Percentiles rank a stretch among this genome's conserved stretches.
These are phyloP conservation scores for Pythium sukuiense DNA, from an alignment of 352 stramenopile genomes.

Conservation along the genomic window DNA sequence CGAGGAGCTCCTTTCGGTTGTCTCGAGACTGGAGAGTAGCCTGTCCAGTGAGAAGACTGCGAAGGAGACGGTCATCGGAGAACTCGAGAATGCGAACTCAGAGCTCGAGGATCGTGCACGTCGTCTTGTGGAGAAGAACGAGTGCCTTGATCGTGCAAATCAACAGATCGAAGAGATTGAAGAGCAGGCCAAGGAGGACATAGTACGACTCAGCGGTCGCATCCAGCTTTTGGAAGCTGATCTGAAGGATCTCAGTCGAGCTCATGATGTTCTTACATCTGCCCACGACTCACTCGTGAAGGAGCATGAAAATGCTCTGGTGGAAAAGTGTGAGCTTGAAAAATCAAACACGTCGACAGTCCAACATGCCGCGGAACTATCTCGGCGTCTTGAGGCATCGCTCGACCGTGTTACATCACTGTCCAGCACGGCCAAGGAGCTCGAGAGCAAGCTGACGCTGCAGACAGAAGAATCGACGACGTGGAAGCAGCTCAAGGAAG, in stretches of 20 bases:
- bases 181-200: conserved; percentile 15
- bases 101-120: conserved; percentile 8
- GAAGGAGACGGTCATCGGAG: neutral
- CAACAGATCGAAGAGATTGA: conserved; percentile 9
- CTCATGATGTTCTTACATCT: conserved; percentile 15
- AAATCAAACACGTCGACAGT: neutral
- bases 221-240: conserved; percentile 22
- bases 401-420: neutral
- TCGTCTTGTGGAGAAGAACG: conserved; percentile 11
- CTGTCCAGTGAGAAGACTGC: neutral
- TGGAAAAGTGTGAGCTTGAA: neutral
- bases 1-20: neutral
- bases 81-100: neutral
- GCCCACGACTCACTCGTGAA: conserved; percentile 12
- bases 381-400: neutral
- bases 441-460: neutral
- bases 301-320: conserved; percentile 1
- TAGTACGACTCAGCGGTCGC: conserved; percentile 16
- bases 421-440: neutral
- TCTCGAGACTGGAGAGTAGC: neutral
- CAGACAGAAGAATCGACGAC: neutral
- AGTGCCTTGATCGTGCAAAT: conserved; percentile 4
- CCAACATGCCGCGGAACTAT: neutral
- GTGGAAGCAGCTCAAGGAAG: conserved; percentile 7
- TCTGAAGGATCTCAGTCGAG: conserved; percentile 18